Evolutionary conservation across 768 basidiomycete species (phyloP), one percentile per base, ranked within the genome.

Genomic region (Rhodotorula paludigena): DNA sequence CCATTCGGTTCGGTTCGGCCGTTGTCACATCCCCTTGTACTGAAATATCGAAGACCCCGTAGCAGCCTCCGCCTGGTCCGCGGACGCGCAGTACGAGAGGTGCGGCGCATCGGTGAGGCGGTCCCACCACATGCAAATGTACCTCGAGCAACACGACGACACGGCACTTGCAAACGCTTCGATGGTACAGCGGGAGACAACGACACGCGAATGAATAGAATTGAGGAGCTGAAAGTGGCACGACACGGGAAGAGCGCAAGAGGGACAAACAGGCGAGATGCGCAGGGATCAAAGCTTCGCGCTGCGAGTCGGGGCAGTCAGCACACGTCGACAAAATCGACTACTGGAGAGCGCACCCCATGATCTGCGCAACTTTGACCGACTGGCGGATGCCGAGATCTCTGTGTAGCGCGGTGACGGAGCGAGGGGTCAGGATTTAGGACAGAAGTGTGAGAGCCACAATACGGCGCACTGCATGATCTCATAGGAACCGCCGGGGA

Each of bases 281-380:
- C 23, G n/a, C n/a, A n/a, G 20, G 15, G 52, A 8, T 55, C 28
- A 57, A 30, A 57, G 56, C 56, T 57, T 57, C 30, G 56, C 56
- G 21, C 42, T 57, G 56, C 25, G n/a, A 21, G 42, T 3, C 28
- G 28, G 39, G 14, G n/a, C 1, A 23, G 33, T 12, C 18, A 32
- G 38, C 5, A 32, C 6, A 11, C 0, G 30, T 3, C 30, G 30
- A 41, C 30, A 23, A 7, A 14, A 1, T 5, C 6, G 14, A 28
- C 2, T 10, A 23, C 25, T 2, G 14, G 5, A 15, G 14, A 4
- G 16, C 57, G 32, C 35, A 63, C 60, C 73, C 73, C 66, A 71
- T 68, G 59, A 74, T 71, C 39, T 71, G 44, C 6, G 73, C 73
- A 11, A 74, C 38, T 57, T 74, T 74, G 48, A 72, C 42, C 14